Evolutionary conservation across 306 rosid species (phyloP).

Genomic region (Cicer bijugum): DNA sequence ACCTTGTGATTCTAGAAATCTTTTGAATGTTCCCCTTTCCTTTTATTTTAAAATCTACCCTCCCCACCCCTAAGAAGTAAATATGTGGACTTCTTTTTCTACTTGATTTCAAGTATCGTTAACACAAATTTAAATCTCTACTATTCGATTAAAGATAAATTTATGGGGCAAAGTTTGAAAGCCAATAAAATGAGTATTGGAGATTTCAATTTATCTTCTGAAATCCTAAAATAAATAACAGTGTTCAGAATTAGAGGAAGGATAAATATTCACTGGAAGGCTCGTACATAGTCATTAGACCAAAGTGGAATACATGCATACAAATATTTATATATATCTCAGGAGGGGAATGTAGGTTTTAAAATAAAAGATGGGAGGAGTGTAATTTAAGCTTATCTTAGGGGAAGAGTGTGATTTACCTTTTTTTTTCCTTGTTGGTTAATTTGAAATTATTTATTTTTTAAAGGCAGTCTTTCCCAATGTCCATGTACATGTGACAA

Average conservation of each 20-base stretch:
- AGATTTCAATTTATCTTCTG: background rate
- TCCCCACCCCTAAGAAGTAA: background rate
- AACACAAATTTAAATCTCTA: background rate
- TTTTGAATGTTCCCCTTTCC: background rate
- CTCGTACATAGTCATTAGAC: background rate
- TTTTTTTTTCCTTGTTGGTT: slow-evolving; percentile 23
- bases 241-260: background rate
- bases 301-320: background rate
- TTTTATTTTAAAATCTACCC: background rate
- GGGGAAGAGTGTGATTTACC: background rate
- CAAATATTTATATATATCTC: background rate
- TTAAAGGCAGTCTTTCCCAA: slow-evolving; percentile 28
- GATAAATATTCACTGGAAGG: background rate
- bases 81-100: background rate
- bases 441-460: slow-evolving; percentile 7
- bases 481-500: slow-evolving; percentile 12
- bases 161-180: background rate
- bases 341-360: background rate
- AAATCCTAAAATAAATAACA: background rate
- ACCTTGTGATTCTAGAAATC: too few relatives aligned
- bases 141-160: background rate
- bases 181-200: background rate
- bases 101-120: background rate
- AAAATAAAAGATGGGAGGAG: background rate
- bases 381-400: background rate